phyloP scores from a whole-genome alignment of 2,329 filamentous ascomycete species.

The Talaromyces sp. region DNA sequence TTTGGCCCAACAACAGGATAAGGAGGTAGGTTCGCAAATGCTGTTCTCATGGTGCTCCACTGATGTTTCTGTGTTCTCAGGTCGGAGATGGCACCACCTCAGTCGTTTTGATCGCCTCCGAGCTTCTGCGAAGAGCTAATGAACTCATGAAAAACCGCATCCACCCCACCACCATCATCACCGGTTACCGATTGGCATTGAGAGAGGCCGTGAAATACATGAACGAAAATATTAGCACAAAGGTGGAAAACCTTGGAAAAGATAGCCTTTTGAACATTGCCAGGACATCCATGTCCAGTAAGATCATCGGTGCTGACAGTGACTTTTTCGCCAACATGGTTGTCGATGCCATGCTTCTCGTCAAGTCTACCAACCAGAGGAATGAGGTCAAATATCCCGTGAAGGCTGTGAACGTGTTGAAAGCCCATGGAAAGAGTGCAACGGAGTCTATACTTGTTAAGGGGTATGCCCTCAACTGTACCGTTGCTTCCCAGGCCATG shows the following conservation, averaged over 20 bases:
- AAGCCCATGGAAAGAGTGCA: conserved; percentile 92
- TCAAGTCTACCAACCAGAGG: conserved; percentile 88
- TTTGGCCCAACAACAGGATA: conserved; percentile 96
- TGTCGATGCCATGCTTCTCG: conserved; percentile 91
- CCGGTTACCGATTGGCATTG: conserved; percentile 90
- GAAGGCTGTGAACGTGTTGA: conserved; percentile 97
- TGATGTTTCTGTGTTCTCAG: conserved; percentile 26
- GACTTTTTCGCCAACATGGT: conserved; percentile 98
- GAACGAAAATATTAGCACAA: conserved; percentile 96
- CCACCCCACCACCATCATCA: conserved; percentile 99
- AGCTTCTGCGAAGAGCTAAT: conserved; percentile 89
- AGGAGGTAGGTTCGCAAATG: conserved; percentile 56
- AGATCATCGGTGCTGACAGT: conserved; percentile 93
- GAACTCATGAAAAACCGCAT: conserved; percentile 99
- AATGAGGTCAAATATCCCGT: conserved; percentile 95
- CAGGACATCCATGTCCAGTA: conserved; percentile 98
- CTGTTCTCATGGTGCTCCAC: conserved; percentile 16
- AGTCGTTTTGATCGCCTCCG: conserved; percentile 93
- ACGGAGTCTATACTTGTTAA: conserved; percentile 87
- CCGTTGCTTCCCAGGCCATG: conserved; percentile 97
- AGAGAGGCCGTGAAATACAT: conserved; percentile 98
- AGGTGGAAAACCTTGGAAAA: conserved; percentile 84
- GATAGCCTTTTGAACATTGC: conserved; percentile 93
- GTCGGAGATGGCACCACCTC: conserved; percentile 98
- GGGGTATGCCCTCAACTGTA: conserved; percentile 97